Conservation (phyloP, 495 filamentous ascomycete species). For the Penicillium paxilli region DNA sequence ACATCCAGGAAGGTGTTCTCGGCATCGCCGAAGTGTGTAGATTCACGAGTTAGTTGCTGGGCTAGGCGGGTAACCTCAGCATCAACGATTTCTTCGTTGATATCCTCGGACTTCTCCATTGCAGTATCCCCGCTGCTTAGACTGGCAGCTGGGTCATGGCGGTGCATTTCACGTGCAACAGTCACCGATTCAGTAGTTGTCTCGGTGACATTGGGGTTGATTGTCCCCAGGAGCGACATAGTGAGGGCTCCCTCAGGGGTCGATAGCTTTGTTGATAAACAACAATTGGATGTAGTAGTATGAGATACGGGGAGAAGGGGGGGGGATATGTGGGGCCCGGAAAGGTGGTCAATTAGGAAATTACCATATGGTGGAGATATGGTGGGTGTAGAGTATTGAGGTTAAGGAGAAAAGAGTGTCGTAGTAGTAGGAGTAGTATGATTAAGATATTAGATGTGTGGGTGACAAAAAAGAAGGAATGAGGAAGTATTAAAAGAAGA, state of each 20-base stretch:
- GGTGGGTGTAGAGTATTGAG: not conserved
- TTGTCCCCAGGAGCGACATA: constrained; percentile 43
- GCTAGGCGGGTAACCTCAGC: constrained; percentile 46
- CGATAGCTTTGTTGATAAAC: not conserved
- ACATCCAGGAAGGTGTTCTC: constrained; percentile 48
- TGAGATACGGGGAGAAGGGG: not conserved
- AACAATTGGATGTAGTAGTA: not conserved
- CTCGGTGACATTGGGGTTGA: constrained; percentile 35
- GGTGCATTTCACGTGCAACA: constrained; percentile 14
- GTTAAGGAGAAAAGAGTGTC: not conserved
- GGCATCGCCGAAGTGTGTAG: constrained; percentile 32
- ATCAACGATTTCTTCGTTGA: constrained; percentile 35
- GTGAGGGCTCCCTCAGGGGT: constrained; percentile 8
- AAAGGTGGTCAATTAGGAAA: constrained; percentile 10
- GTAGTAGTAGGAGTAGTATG: not conserved
- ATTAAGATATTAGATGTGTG: not conserved
- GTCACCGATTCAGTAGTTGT: constrained; percentile 5
- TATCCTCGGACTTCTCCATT: constrained; percentile 23
- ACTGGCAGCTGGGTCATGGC: constrained; percentile 26
- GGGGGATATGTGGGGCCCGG: constrained; percentile 5
- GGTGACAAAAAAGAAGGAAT: constrained; percentile 4
- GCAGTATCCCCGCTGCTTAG: constrained; percentile 36
- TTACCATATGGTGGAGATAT: constrained; percentile 15
- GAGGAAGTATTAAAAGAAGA: not conserved
- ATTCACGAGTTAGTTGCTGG: constrained; percentile 48